Evolutionary conservation across 2,329 filamentous ascomycete genomes (phyloP).

Genomic region (Claviceps digitariae): DNA sequence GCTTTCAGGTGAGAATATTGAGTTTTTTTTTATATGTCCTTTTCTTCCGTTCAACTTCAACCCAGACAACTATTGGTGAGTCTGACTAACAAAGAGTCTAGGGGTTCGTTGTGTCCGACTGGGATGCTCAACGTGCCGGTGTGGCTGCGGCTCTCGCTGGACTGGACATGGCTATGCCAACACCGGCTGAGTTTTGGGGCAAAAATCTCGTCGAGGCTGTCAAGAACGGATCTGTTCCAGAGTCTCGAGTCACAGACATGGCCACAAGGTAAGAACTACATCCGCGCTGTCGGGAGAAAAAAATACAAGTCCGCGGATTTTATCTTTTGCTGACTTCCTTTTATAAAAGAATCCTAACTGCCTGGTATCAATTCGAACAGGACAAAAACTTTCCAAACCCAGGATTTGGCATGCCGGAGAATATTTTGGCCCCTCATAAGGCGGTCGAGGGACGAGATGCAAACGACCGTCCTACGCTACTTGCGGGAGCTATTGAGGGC

Average conservation of each 20-base stretch:
- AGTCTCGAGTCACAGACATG: conserved; percentile 48
- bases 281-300: not conserved
- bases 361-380: conserved; percentile 44
- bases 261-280: conserved; percentile 24
- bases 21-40: not conserved
- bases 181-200: conserved; percentile 26
- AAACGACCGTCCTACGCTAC: conserved; percentile 23
- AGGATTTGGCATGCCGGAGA: conserved; percentile 37
- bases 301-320: not conserved
- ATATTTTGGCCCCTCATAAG: conserved; percentile 34
- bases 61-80: not conserved
- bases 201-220: conserved; percentile 45
- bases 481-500: conserved; percentile 47
- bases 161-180: conserved; percentile 60
- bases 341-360: conserved; percentile 28
- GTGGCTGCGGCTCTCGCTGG: conserved; percentile 49
- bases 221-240: conserved; percentile 43
- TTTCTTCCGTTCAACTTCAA: not conserved
- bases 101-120: conserved; percentile 56
- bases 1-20: conserved; percentile 27
- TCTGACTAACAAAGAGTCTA: conserved; percentile 15
- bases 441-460: conserved; percentile 41
- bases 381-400: conserved; percentile 31
- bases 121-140: conserved; percentile 52
- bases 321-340: not conserved